Evolutionary conservation across 139 green algal genomes (phyloP).

Genomic region (Zygnema circumcarinatum): DNA sequence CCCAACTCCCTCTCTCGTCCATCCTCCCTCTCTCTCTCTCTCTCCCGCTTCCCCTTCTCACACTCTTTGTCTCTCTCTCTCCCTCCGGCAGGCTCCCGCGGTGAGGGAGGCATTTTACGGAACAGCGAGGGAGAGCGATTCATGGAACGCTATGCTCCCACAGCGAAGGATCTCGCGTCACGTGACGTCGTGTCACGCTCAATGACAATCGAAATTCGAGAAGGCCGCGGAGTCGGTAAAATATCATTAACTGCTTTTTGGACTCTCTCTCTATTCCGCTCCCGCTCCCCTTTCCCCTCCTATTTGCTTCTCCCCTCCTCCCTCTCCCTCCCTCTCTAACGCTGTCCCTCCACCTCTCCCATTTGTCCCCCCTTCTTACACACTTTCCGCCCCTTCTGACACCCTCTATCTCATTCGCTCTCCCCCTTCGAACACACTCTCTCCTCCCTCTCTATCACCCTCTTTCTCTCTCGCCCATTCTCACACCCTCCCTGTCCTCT

Average conservation of each 20-base stretch:
- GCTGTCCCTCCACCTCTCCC: background rate
- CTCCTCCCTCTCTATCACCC: background rate
- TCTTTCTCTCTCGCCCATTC: background rate
- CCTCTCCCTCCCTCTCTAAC: background rate
- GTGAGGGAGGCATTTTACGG: constrained; percentile 95
- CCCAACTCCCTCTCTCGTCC: too few relatives aligned
- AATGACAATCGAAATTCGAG: constrained; percentile 71
- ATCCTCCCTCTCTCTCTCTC: too few relatives aligned
- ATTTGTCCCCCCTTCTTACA: background rate
- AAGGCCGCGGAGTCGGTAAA: constrained; percentile 69
- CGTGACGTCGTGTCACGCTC: constrained; percentile 88
- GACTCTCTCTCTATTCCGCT: constrained; percentile 76
- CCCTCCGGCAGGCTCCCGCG: constrained; percentile 74
- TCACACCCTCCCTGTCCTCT: background rate
- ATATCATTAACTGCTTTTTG: constrained; percentile 42
- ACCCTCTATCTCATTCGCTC: background rate
- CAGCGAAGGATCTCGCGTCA: constrained; percentile 97
- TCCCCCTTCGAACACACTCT: background rate
- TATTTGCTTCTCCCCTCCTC: background rate
- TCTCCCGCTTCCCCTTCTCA: too few relatives aligned
- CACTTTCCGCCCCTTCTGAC: background rate
- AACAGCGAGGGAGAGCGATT: constrained; percentile 98
- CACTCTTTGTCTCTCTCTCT: too few relatives aligned
- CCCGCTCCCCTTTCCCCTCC: background rate
- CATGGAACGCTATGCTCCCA: constrained; percentile 99